Evolutionary conservation across 2,329 filamentous ascomycete species (phyloP).

Genomic region (Monosporascus sp.): DNA sequence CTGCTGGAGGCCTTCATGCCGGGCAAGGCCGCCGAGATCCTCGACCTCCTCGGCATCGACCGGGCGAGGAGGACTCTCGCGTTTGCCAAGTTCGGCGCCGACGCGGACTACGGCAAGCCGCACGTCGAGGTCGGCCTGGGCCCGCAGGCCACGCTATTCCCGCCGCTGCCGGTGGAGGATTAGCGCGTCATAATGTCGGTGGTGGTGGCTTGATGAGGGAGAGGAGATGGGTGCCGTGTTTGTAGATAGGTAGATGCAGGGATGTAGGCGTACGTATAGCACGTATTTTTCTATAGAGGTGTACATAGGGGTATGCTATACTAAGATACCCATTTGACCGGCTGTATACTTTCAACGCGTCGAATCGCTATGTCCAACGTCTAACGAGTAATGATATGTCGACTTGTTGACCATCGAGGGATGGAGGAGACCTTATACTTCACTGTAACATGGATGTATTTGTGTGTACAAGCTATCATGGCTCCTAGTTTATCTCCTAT

Average conservation of each 20-base stretch:
- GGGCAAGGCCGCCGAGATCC: constrained; percentile 61
- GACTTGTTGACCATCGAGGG: too few species aligned
- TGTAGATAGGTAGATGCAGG: not conserved
- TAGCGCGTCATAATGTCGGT: constrained; percentile 14
- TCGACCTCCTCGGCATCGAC: constrained; percentile 73
- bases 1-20: constrained; percentile 91
- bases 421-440: too few species aligned
- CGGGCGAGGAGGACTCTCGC: constrained; percentile 55
- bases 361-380: too few species aligned
- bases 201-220: not conserved
- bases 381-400: too few species aligned
- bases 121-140: constrained; percentile 28
- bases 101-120: constrained; percentile 62
- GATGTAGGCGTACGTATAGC: too few species aligned
- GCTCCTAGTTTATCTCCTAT: too few species aligned
- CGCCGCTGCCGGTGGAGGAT: constrained; percentile 39
- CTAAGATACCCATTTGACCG: too few species aligned
- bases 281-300: too few species aligned
- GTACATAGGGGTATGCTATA: too few species aligned
- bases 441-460: too few species aligned
- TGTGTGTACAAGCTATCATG: too few species aligned
- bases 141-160: constrained; percentile 45
- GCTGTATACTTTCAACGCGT: too few species aligned
- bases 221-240: not conserved
- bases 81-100: constrained; percentile 57